Conservation (phyloP, 805 yeast genomes). For the Lipomyces sp. region DNA sequence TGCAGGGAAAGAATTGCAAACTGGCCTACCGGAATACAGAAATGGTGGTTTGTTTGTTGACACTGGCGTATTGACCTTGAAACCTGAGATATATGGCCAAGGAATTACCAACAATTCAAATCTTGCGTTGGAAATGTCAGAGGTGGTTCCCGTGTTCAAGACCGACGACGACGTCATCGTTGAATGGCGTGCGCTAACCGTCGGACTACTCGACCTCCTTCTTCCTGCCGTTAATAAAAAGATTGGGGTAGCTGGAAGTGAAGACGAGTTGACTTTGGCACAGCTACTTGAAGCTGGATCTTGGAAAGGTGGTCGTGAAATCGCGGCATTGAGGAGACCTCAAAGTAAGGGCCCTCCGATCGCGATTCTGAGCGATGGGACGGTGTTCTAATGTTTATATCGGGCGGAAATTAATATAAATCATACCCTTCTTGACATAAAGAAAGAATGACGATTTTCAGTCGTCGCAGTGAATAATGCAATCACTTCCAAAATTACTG, state of each 20-base stretch:
- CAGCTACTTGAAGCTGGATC: constrained; percentile 71
- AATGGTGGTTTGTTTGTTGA: constrained; percentile 70
- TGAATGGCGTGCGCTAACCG: constrained; percentile 69
- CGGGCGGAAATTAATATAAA: background rate
- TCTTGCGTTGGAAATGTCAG: constrained; percentile 29
- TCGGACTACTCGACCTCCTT: constrained; percentile 59
- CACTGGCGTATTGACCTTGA: constrained; percentile 56
- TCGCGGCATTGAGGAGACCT: constrained; percentile 58
- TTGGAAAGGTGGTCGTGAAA: constrained; percentile 64
- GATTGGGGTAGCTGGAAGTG: constrained; percentile 44
- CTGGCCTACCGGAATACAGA: constrained; percentile 66
- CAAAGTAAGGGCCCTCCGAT: constrained; percentile 65
- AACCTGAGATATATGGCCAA: constrained; percentile 48
- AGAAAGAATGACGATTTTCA: no score
- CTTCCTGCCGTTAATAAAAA: constrained; percentile 58
- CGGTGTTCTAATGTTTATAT: constrained; percentile 55
- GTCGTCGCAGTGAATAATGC: no score
- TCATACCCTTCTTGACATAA: no score
- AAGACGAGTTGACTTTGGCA: constrained; percentile 52
- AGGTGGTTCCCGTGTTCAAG: constrained; percentile 53
- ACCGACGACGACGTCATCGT: constrained; percentile 66
- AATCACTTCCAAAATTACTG: no score
- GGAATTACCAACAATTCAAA: constrained; percentile 50
- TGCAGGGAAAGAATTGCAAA: constrained; percentile 44
- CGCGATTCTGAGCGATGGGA: constrained; percentile 65